Conservation (phyloP, 352 stramenopile species). For the Peronospora belbahrii region DNA sequence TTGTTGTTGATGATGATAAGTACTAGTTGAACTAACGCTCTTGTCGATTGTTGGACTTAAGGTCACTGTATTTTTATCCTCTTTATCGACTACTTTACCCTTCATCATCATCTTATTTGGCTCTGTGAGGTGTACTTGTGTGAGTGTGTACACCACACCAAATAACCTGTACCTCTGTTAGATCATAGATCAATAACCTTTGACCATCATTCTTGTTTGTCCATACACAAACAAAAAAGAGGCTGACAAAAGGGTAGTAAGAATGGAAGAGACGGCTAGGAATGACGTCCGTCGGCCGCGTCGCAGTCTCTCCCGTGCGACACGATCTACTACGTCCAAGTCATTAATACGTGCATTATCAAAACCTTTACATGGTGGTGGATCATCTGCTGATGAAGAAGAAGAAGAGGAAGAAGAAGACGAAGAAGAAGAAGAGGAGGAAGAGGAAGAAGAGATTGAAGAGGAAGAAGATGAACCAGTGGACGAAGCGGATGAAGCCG, state of each 20-base stretch:
- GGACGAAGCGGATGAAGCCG: slow-evolving; percentile 40
- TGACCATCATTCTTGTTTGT: slow-evolving; percentile 2
- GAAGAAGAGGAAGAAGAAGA: slow-evolving; percentile 46
- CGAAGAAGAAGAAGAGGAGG: slow-evolving; percentile 46
- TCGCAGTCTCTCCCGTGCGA: slow-evolving; percentile 33
- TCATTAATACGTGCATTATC: slow-evolving; percentile 13
- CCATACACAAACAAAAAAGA: no score
- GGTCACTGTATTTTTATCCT: no score
- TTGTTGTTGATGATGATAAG: no score
- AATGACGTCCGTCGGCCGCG: slow-evolving; percentile 21
- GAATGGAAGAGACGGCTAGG: slow-evolving; percentile 10
- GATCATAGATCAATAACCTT: background rate
- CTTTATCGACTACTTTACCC: no score
- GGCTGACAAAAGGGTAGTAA: background rate
- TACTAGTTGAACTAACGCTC: background rate
- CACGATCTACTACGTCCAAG: slow-evolving; percentile 35
- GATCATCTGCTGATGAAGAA: slow-evolving; percentile 30
- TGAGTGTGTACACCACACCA: slow-evolving; percentile 2
- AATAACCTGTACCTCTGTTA: background rate
- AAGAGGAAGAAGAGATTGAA: slow-evolving; percentile 47
- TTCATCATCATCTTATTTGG: no score
- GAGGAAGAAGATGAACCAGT: slow-evolving; percentile 39
- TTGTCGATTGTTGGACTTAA: no score
- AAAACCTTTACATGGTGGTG: slow-evolving; percentile 4
- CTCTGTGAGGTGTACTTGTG: no score